phyloP scores from a whole-genome alignment of 768 basidiomycete genomes.

The Termitomyces sp. region DNA sequence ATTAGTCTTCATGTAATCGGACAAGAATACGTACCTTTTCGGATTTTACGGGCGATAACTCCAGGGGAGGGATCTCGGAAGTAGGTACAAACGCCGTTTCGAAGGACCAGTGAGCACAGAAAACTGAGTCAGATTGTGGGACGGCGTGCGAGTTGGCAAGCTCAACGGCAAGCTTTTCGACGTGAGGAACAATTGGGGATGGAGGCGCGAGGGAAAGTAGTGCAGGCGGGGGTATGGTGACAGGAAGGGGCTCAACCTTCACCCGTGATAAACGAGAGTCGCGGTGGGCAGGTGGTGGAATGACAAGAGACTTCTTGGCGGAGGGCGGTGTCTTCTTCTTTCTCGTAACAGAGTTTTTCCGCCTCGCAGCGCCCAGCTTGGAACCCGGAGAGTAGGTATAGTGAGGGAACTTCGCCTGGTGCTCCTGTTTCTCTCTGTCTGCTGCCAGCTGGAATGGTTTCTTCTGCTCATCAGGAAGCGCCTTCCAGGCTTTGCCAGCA shows the following conservation, averaged over 20 bases:
- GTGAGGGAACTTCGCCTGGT: conserved; percentile 26
- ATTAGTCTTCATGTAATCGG: neutral
- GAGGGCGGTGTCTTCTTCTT: conserved; percentile 6
- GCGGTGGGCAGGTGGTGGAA: neutral
- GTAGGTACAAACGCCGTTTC: conserved; percentile 20
- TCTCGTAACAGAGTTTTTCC: conserved; percentile 6
- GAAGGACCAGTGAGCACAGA: conserved; percentile 8
- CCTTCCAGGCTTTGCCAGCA: conserved; percentile 31
- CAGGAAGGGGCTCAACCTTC: neutral
- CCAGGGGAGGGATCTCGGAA: conserved; percentile 22
- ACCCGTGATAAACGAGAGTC: neutral
- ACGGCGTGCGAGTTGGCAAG: neutral
- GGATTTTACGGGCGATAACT: conserved; percentile 17
- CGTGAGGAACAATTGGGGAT: neutral
- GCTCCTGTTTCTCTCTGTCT: conserved; percentile 25
- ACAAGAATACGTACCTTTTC: conserved; percentile 14
- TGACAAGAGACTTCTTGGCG: conserved; percentile 5
- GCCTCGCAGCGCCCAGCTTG: conserved; percentile 15
- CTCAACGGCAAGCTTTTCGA: neutral
- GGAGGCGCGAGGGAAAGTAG: neutral
- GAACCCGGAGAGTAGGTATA: conserved; percentile 27
- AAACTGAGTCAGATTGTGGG: neutral
- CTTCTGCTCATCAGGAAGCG: conserved; percentile 23
- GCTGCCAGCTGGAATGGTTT: conserved; percentile 21
- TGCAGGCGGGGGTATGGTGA: neutral